phyloP scores from a whole-genome alignment of 768 basidiomycete genomes.

The Agrocybe chaxingu region DNA sequence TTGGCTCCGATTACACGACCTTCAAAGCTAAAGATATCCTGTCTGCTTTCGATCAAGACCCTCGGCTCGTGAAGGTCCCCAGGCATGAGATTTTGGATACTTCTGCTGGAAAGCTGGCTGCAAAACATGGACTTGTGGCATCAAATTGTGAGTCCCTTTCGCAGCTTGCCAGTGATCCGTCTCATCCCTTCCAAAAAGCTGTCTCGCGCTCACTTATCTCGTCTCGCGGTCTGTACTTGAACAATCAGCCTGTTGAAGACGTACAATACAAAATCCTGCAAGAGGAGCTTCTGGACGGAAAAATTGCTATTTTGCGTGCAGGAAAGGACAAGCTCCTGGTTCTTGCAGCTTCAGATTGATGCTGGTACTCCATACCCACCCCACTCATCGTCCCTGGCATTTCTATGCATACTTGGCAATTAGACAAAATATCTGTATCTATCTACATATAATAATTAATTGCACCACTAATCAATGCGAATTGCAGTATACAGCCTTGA shows the following conservation, averaged over 20 bases:
- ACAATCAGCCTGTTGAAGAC: constrained; percentile 58
- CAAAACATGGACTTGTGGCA: constrained; percentile 50
- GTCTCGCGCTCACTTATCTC: constrained; percentile 61
- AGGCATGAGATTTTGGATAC: constrained; percentile 48
- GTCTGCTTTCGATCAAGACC: constrained; percentile 60
- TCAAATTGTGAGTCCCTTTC: constrained; percentile 57
- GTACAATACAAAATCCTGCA: constrained; percentile 35
- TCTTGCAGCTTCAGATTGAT: constrained; percentile 11
- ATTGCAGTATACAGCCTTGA: constrained; percentile 79
- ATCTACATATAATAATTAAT: background rate
- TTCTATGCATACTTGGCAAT: background rate
- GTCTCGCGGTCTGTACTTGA: constrained; percentile 70
- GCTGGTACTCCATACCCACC: background rate
- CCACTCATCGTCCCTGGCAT: background rate
- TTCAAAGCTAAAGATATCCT: constrained; percentile 57
- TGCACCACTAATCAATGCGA: constrained; percentile 56
- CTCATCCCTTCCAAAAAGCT: constrained; percentile 36
- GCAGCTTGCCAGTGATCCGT: background rate
- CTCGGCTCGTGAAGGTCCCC: constrained; percentile 54
- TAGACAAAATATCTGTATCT: too few species aligned
- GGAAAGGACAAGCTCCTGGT: constrained; percentile 74
- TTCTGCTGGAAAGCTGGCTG: constrained; percentile 60
- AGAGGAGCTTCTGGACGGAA: constrained; percentile 55
- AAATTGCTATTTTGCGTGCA: constrained; percentile 62
- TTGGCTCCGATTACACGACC: constrained; percentile 38